Percentiles rank a stretch among this genome's conserved stretches.
Conservation (phyloP, 1,284 basidiomycete species). For the Inonotus hispidus region DNA sequence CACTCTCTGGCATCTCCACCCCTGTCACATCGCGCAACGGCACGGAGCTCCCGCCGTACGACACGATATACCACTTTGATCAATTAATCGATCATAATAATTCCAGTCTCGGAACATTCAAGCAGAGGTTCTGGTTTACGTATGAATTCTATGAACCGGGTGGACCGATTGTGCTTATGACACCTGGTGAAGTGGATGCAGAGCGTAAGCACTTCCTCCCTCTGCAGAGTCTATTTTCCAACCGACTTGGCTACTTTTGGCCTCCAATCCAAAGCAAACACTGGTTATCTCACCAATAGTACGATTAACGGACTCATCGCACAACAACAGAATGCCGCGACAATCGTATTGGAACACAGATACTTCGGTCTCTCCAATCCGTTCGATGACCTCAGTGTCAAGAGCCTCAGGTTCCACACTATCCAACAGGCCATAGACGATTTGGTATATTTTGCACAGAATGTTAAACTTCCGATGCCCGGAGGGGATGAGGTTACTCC, state of each 20-base stretch:
- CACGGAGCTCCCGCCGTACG: conserved; percentile 30
- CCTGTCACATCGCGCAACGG: conserved; percentile 42
- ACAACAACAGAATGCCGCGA: conserved; percentile 57
- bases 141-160: conserved; percentile 57
- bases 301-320: conserved; percentile 65
- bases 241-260: too few relatives aligned
- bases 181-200: conserved; percentile 40
- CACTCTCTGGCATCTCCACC: conserved; percentile 20
- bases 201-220: conserved; percentile 31
- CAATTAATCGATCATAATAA: conserved; percentile 71
- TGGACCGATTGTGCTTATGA: conserved; percentile 62
- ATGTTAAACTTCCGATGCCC: conserved; percentile 60
- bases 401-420: conserved; percentile 54
- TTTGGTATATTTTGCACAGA: conserved; percentile 63
- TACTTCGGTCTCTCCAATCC: conserved; percentile 55
- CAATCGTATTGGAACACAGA: conserved; percentile 55
- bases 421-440: conserved; percentile 71
- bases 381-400: conserved; percentile 51
- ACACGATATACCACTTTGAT: conserved; percentile 57
- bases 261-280: conserved; percentile 43
- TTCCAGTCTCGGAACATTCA: conserved; percentile 68
- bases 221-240: not conserved
- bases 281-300: conserved; percentile 54
- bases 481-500: conserved; percentile 54
- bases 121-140: conserved; percentile 66